phyloP scores from a whole-genome alignment of 805 yeast genomes.

The Cyberlindnera misumaiensis region DNA sequence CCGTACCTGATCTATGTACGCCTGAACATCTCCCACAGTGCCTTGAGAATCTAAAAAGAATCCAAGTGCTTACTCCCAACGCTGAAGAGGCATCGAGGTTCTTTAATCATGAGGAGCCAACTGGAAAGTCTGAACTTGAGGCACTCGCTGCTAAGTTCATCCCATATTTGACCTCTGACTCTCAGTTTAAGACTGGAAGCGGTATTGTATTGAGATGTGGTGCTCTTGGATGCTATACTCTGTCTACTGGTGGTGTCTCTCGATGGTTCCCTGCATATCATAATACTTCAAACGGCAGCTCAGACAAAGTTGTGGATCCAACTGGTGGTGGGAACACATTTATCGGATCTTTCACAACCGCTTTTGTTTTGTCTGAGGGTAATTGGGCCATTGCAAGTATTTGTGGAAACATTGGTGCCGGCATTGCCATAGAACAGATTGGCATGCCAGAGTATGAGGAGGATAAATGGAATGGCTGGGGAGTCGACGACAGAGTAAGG shows the following conservation, averaged over 20 bases:
- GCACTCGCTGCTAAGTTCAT: conserved; percentile 35
- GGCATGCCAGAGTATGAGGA: conserved; percentile 54
- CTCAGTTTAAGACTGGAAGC: conserved; percentile 26
- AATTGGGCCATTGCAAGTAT: conserved; percentile 50
- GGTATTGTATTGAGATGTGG: conserved; percentile 75
- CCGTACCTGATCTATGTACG: conserved; percentile 70
- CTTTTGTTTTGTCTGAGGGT: conserved; percentile 40
- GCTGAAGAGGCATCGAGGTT: conserved; percentile 73
- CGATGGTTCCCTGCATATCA: conserved; percentile 75
- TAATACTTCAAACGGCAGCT: conserved; percentile 24
- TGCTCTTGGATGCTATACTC: conserved; percentile 53
- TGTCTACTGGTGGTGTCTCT: conserved; percentile 23
- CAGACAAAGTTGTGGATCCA: conserved; percentile 64
- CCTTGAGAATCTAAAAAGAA: conserved; percentile 31
- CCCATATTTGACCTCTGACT: conserved; percentile 31
- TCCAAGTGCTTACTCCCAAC: conserved; percentile 75
- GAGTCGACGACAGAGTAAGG: conserved; percentile 37
- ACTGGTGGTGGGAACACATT: conserved; percentile 95
- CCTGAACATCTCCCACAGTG: conserved; percentile 40
- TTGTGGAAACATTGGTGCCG: conserved; percentile 74
- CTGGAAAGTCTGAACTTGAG: conserved; percentile 33
- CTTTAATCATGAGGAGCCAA: conserved; percentile 41
- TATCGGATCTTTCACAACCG: conserved; percentile 73
- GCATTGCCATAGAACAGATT: conserved; percentile 70
- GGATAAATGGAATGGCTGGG: conserved; percentile 55